Conservation (phyloP, 345 rosid genomes). For the Populus tremula region DNA sequence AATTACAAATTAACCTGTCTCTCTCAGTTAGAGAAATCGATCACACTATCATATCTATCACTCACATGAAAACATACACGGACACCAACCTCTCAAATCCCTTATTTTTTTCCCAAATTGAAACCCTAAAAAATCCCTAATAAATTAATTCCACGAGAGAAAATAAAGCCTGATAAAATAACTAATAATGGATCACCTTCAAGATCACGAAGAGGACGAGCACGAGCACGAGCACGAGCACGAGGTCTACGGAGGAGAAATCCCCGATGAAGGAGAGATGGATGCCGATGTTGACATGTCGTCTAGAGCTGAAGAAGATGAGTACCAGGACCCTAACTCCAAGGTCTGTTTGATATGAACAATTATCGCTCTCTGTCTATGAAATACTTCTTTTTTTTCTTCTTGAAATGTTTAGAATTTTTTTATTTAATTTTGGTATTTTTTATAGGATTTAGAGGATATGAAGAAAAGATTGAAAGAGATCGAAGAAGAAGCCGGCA, state of each 20-base stretch:
- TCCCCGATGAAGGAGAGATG: slow-evolving; percentile 78
- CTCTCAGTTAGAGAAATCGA: background rate
- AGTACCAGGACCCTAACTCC: slow-evolving; percentile 55
- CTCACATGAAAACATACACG: background rate
- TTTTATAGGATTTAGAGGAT: slow-evolving; percentile 80
- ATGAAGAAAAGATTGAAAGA: slow-evolving; percentile 95
- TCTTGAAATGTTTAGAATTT: background rate
- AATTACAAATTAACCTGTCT: slow-evolving; percentile 6
- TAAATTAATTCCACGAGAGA: background rate
- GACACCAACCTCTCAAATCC: background rate
- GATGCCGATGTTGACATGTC: slow-evolving; percentile 56
- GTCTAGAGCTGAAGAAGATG: slow-evolving; percentile 49
- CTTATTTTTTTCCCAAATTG: background rate
- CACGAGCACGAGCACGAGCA: slow-evolving; percentile 71
- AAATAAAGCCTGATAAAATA: background rate
- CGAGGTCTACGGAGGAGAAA: slow-evolving; percentile 84
- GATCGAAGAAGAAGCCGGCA: slow-evolving; percentile 97
- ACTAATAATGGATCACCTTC: slow-evolving; percentile 42
- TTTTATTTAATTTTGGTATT: background rate
- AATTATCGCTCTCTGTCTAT: slow-evolving; percentile 10
- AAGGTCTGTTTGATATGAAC: slow-evolving; percentile 33
- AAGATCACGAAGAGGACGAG: slow-evolving; percentile 16
- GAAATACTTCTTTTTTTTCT: background rate
- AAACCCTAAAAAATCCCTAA: background rate
- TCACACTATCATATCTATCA: background rate